Base-by-base conservation (phyloP, 2,329 filamentous ascomycete genomes). In the Sclerotinia sclerotiorum region DNA sequence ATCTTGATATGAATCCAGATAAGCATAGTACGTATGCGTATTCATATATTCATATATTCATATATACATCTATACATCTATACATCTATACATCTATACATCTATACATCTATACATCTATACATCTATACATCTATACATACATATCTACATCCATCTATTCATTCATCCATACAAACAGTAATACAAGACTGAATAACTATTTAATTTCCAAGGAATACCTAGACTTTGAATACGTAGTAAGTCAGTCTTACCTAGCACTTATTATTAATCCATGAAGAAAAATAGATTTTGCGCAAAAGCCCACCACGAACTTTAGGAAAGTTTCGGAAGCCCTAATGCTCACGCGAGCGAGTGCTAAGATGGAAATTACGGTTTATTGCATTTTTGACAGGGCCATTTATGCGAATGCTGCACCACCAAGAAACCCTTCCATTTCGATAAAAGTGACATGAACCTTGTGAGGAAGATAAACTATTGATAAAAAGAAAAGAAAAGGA, bases 311-410 rank as follows among this genome's bases (percentile, higher is more conserved):
- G 8, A 21, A 46, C 29, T n/a, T 35, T 35, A 17, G 19, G 11
- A 60, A 15, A 52, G 63, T 57, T 32, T 35, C 52, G 63, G 63
- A 48, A 65, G 63, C 39, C 52, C 52, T 65, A 57, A 65, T 39
- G 51, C 27, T 42, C 39, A 42, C 39, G 39, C 39, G 29, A 57
- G 52, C 39, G 29, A 57, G 52, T 57, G 32, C 63, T 49, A 27
- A 57, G 21, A 65, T 57, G 42, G 39, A 65, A 48, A 56, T 65
- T 57, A 48, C 57, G 42, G 27, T 48, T 48, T 5, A 60, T 60
- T 60, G 19, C 57, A 61, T 32, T 35, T 42, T 60, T 48, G 57
- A 61, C 57, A 61, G 57, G 42, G 42, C 42, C 11, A 61, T 61
- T 48, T 35, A 61, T 61, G 57, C 42, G 57, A 32, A 32, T 48